Base-by-base conservation (phyloP, 768 basidiomycete genomes). In the Pleurotus sapidus region DNA sequence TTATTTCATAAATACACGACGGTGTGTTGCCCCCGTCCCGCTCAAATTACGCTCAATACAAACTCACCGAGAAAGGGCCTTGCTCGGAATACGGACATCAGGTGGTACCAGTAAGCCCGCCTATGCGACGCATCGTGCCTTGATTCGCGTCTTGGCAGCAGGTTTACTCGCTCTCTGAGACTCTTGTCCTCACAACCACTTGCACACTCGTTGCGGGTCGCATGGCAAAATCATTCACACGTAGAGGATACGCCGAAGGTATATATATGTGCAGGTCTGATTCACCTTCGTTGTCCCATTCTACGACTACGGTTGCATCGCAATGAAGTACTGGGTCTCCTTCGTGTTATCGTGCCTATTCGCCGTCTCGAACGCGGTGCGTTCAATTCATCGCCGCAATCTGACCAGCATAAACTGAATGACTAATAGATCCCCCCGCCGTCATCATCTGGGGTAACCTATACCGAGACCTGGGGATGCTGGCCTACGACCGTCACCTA, bases 401-500 rank as follows among this genome's bases (percentile, higher is more conserved):
- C 8, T 20, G 23, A 53, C 4, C 7, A 17, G 14, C 14, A 14
- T 53, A n/a, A 24, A 7, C 51, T 14, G 12, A 17, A 34, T 18
- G n/a, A 6, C n/a, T n/a, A n/a, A 39, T 18, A 53, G 51, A 53
- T 53, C 15, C 51, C 51, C 12, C 51, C 51, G 17, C 51, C 51
- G 23, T 39, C 51, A 6, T 53, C 51, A 12, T 53, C 51, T 24
- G 51, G 38, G 18, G 51, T 30, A 12, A 53, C 51, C 6, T 40
- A 53, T 39, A 42, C 51, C 15, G 51, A 23, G 15, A n/a, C 51
- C 11, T 53, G 38, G 34, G 51, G 51, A n/a, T 54, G 51, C 51
- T 54, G 51, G 51, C 51, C 51, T n/a, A 54, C 51, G 14, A 54
- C 51, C 5, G 51, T 54, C 38, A 54, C 39, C 6, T 54, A 54